phyloP scores from a whole-genome alignment of 345 rosid genomes.

The Atalantia buxifolia region DNA sequence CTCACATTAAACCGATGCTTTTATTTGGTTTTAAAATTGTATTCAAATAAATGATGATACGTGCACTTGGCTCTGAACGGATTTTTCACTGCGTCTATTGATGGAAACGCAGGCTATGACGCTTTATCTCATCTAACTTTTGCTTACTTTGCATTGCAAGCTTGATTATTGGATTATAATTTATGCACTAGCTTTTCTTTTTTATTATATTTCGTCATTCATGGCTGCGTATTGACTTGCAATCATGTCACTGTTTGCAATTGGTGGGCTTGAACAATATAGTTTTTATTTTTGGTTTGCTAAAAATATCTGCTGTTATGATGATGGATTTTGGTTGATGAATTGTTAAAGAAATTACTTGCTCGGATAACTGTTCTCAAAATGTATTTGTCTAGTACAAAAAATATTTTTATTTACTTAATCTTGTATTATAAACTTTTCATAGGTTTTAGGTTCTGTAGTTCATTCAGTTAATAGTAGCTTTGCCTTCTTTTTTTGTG shows the following conservation, averaged over 20 bases:
- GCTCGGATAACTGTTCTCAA: background rate
- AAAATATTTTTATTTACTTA: background rate
- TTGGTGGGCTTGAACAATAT: background rate
- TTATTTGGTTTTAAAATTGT: no score
- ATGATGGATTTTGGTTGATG: background rate
- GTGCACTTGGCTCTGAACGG: conserved; percentile 10
- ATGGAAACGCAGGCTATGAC: conserved; percentile 10
- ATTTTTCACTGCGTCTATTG: conserved; percentile 13
- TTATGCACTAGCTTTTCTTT: background rate
- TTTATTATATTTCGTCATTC: background rate
- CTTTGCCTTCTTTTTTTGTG: background rate
- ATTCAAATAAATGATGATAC: background rate
- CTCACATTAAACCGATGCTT: no score
- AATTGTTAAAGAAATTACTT: background rate
- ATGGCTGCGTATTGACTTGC: background rate
- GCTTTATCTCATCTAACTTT: background rate
- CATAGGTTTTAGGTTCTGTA: background rate
- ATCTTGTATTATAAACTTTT: background rate
- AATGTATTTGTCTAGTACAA: background rate
- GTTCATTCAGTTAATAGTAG: background rate
- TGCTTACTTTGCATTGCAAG: background rate
- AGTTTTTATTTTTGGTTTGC: background rate
- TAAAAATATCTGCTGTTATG: background rate
- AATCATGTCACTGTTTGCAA: background rate
- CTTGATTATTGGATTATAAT: background rate